Evolutionary conservation across 208 protist species (phyloP), one percentile per base, ranked within the genome.

Genomic region (Phytomonas francai): DNA sequence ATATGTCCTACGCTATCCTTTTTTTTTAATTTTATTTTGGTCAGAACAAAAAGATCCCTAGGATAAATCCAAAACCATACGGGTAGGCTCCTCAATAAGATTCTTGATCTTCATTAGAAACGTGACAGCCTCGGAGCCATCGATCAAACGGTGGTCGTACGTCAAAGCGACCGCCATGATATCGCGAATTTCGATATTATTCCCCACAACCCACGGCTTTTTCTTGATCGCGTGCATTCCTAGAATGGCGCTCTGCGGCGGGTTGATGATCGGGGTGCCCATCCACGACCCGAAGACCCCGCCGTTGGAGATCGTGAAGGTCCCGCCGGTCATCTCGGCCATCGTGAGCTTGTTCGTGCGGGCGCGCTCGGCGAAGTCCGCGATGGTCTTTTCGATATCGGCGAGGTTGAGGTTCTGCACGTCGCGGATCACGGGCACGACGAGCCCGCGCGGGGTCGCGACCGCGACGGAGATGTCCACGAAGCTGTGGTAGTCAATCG

Each of bases 261-360:
- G 96, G 80, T 99, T 99, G 78, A 99, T 97, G 82, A 99, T 99
- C 30, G 98, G 98, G 0, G 98, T 99, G 42, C 97, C 97, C 92
- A 99, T 97, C 81, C 99, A 97, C 31, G 93, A 98, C 34, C 98
- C 98, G 60, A 98, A 99, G 28, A 98, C 97, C 59, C 98, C 98
- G 65, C 98, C 98, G 83, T 99, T 99, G 36, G 96, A 98, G 76
- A 99, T 99, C 45, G 98, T 99, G 85, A 99, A 99, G 30, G 98
- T 99, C 58, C 98, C 98, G 67, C 98, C 98, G 3, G 90, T 92
- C 96, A 99, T 99, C 74, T 99, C 98, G 33, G 97, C 94, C 67
- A 99, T 88, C 12, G 97, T 94, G 28, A 99, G 85, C 66, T 93
- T 88, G 63, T 97, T 93, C 61, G 93, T 87, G 67, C 83, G 86